Conservation (phyloP, 140 eudicot genomes). For the Stevia rebaudiana region DNA sequence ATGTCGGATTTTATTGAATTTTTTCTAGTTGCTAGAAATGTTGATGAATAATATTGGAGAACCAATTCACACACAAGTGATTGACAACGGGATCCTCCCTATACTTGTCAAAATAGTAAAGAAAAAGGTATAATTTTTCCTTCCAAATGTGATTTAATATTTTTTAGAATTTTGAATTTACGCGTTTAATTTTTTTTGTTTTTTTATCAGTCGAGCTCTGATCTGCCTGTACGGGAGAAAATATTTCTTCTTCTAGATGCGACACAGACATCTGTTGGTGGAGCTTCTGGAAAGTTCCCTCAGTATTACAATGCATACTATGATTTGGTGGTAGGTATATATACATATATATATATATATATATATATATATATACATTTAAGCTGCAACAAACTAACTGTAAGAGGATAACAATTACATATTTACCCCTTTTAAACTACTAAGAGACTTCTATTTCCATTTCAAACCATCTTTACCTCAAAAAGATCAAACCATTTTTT, state of each 20-base stretch:
- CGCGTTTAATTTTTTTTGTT: neutral
- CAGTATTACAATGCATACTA: slow-evolving; percentile 88
- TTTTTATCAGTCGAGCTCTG: slow-evolving; percentile 44
- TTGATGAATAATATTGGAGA: slow-evolving; percentile 95
- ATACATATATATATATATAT: no score
- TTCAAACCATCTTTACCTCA: neutral
- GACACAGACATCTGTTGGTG: slow-evolving; percentile 94
- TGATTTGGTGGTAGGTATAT: slow-evolving; percentile 90
- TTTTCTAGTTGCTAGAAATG: slow-evolving; percentile 74
- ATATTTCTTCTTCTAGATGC: slow-evolving; percentile 97
- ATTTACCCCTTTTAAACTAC: neutral
- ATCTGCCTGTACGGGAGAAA: slow-evolving; percentile 83
- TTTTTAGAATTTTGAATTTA: neutral
- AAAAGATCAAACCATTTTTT: neutral
- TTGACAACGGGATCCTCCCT: slow-evolving; percentile 70
- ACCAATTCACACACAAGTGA: slow-evolving; percentile 88
- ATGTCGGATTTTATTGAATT: neutral
- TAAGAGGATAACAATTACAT: neutral
- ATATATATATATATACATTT: no score
- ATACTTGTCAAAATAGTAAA: slow-evolving; percentile 84
- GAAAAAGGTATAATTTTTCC: slow-evolving; percentile 57
- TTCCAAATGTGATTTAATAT: neutral
- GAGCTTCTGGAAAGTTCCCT: slow-evolving; percentile 89
- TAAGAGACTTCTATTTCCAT: neutral
- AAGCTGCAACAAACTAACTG: neutral